These are phyloP conservation scores for Chenopodium album DNA, from an alignment of 148 eudicot genomes.

Conservation along the genomic window DNA sequence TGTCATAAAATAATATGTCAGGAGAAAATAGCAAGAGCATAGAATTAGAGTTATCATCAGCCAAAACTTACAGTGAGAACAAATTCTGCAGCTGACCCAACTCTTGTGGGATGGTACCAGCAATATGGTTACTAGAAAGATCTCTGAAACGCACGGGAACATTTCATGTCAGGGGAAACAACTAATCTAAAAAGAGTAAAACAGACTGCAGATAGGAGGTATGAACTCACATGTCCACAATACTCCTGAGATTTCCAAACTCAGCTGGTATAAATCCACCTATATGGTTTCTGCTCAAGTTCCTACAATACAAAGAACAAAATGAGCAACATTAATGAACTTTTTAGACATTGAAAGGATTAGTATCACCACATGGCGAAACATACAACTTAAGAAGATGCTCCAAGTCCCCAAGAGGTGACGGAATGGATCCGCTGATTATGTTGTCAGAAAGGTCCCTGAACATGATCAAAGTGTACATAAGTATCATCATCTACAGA, in stretches of 20 bases:
- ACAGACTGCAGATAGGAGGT: not conserved
- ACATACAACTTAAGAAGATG: constrained; percentile 93
- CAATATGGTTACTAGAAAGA: constrained; percentile 73
- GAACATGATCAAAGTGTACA: not conserved
- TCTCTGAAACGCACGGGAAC: constrained; percentile 47
- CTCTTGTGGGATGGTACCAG: constrained; percentile 75
- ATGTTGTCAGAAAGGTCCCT: constrained; percentile 88
- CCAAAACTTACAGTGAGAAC: constrained; percentile 66
- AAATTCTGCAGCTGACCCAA: constrained; percentile 85
- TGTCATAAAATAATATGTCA: constrained; percentile 2
- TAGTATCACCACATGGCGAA: not conserved
- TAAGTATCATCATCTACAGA: not conserved
- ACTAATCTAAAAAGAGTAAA: not conserved
- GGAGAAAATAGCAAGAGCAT: not conserved
- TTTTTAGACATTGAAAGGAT: not conserved
- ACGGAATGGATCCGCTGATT: constrained; percentile 73
- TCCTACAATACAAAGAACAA: constrained; percentile 34
- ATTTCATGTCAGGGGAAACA: not conserved
- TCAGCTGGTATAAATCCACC: constrained; percentile 76
- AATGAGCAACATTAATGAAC: constrained; percentile 15
- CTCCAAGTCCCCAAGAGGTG: constrained; percentile 93
- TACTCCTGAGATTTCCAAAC: constrained; percentile 89
- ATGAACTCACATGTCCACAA: constrained; percentile 66
- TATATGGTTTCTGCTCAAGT: constrained; percentile 69
- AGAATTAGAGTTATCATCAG: not conserved